These are phyloP conservation scores for Coprinopsis cinerea DNA, from an alignment of 768 basidiomycete genomes.

Conservation along the genomic window DNA sequence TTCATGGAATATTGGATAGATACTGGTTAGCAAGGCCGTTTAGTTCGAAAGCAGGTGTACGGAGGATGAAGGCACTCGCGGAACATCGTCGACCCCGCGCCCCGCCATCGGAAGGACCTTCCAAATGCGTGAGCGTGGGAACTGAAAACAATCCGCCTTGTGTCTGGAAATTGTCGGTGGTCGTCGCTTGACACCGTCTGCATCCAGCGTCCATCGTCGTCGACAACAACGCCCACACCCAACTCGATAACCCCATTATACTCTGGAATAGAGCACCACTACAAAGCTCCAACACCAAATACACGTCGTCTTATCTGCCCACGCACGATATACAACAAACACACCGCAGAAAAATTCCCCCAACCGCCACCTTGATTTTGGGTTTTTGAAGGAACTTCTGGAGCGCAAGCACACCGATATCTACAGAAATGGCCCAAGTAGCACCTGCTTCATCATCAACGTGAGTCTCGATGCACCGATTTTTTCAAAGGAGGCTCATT, in stretches of 20 bases:
- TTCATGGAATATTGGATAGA: too few species aligned
- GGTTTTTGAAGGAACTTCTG: not conserved
- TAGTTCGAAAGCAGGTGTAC: too few species aligned
- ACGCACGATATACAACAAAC: not conserved
- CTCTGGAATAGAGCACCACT: not conserved
- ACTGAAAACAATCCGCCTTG: too few species aligned
- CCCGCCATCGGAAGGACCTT: too few species aligned
- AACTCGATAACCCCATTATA: not conserved
- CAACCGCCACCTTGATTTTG: not conserved
- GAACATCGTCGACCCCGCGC: too few species aligned
- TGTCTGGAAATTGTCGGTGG: too few species aligned
- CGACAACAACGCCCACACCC: not conserved
- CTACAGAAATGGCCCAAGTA: slow-evolving; percentile 24
- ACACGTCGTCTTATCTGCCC: not conserved
- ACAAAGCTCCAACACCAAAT: not conserved
- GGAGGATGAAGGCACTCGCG: too few species aligned
- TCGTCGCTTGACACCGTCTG: too few species aligned
- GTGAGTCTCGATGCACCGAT: slow-evolving; percentile 14
- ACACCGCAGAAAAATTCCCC: not conserved
- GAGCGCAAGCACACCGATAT: not conserved
- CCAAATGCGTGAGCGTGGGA: too few species aligned
- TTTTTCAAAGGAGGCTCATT: not conserved
- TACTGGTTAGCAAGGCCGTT: too few species aligned
- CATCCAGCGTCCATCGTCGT: slow-evolving; percentile 3
- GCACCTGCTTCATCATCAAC: slow-evolving; percentile 27